Evolutionary conservation across 2,329 filamentous ascomycete genomes (phyloP).

Genomic region (Diplocarpon mali): DNA sequence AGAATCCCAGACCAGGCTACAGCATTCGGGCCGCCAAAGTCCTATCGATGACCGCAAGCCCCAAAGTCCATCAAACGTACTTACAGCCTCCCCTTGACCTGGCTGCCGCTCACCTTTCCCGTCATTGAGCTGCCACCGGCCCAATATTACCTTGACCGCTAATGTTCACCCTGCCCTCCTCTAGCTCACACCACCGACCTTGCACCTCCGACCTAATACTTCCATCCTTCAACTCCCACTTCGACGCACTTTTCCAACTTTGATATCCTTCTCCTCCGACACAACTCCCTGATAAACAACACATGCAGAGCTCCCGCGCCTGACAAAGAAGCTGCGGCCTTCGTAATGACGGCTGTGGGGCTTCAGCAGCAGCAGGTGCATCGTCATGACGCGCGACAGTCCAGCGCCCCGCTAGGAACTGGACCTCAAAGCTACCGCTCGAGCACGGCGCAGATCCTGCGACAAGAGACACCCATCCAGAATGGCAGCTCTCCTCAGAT

Average conservation of each 20-base stretch:
- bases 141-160: background rate
- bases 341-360: constrained; percentile 28
- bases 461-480: constrained; percentile 14
- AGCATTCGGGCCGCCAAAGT: no score
- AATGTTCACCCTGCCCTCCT: no score
- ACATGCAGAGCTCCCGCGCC: constrained; percentile 14
- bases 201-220: no score
- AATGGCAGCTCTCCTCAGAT: constrained; percentile 16
- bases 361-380: constrained; percentile 19
- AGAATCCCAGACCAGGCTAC: no score
- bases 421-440: constrained; percentile 21
- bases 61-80: background rate
- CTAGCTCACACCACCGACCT: no score
- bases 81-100: background rate
- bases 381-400: constrained; percentile 19
- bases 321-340: constrained; percentile 16
- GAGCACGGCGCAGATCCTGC: constrained; percentile 11
- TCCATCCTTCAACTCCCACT: background rate
- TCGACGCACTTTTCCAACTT: background rate
- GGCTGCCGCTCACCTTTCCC: constrained; percentile 2
- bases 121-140: background rate
- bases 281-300: background rate
- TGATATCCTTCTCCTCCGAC: background rate
- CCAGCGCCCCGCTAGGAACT: constrained; percentile 21
- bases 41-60: no score